Base-by-base conservation (phyloP, 129 eudicot species). In the Lactuca sativa region DNA sequence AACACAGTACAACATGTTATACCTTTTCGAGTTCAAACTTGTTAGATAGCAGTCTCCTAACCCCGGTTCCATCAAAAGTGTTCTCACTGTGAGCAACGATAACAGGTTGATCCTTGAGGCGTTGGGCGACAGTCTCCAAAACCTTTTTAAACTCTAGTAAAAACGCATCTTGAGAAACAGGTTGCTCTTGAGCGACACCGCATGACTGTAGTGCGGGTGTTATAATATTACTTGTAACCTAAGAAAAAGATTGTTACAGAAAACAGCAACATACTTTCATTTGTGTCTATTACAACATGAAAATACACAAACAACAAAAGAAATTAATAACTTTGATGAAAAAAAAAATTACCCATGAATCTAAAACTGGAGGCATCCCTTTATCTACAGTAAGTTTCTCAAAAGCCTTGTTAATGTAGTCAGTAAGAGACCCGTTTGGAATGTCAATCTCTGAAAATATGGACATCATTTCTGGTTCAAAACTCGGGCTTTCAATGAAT, bases 341-440 rank as follows among this genome's bases (percentile, higher is more conserved):
- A 13, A 21, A 21, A 21, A 21, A 21, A 21, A 16, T 79, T 76
- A 93, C 99, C 99, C 99, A 93, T 30, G 92, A 76, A 71, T 93
- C 99, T 12, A 93, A 83, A 65, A 93, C 87, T 3, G 99, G 99
- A 69, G 99, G 99, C 97, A 93, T 82, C 48, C 99, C 99, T 68
- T 90, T 92, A 62, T 90, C 97, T 60, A 93, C 99, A 0, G 85
- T 78, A 61, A 89, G 97, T 65, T 90, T 90, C 72, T 84, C 87
- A 30, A 90, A 80, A 17, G 92, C 99, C 86, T 85, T 85, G 74
- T 80, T 47, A 48, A 93, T 77, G 77, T 71, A 81, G 54, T 83
- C 90, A n/a, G 60, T 73, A 25, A 87, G 78, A 11, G 88, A 79
- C 21, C 82, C 87, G 25, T 74, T 71, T 43, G 89, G 70, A 8